Evolutionary conservation across 2,329 filamentous ascomycete species (phyloP).

Genomic region (Macrophomina phaseolina): DNA sequence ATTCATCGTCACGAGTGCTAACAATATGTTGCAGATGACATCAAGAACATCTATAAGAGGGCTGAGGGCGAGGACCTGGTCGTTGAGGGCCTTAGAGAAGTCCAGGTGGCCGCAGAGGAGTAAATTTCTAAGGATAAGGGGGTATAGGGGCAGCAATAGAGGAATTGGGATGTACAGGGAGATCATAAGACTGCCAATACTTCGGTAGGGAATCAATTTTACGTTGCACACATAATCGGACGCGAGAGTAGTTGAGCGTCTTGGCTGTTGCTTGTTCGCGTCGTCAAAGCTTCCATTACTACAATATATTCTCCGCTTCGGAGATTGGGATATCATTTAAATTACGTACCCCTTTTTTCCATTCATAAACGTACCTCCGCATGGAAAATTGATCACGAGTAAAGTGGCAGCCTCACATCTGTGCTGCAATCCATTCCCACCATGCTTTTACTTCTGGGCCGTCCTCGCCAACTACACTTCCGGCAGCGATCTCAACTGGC

Average conservation of each 20-base stretch:
- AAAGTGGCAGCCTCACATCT: conserved; percentile 57
- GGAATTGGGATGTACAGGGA: conserved; percentile 27
- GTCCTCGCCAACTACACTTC: conserved; percentile 67
- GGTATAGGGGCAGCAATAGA: conserved; percentile 21
- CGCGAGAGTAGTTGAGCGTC: conserved; percentile 5
- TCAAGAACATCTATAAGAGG: conserved; percentile 89
- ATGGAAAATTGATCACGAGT: neutral
- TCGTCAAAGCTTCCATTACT: conserved; percentile 13
- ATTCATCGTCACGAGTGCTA: conserved; percentile 29
- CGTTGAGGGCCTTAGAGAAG: conserved; percentile 85
- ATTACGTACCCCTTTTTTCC: conserved; percentile 17
- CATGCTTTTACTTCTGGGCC: conserved; percentile 77
- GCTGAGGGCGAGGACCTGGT: conserved; percentile 83
- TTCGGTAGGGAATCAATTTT: conserved; percentile 24
- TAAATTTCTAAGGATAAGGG: conserved; percentile 41
- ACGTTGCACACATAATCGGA: conserved; percentile 24
- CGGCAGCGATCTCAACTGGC: conserved; percentile 76
- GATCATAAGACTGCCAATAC: conserved; percentile 26
- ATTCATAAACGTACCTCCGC: neutral
- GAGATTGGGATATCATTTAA: conserved; percentile 22
- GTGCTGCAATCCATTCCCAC: conserved; percentile 88
- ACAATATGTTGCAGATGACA: conserved; percentile 73
- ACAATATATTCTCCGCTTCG: conserved; percentile 13
- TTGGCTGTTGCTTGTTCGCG: neutral
- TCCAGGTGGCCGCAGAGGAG: conserved; percentile 73